A percentile compares a stretch with the other conserved stretches of the same genome.
Conservation (phyloP, 495 filamentous ascomycete species). For the Cryomyces minteri region DNA sequence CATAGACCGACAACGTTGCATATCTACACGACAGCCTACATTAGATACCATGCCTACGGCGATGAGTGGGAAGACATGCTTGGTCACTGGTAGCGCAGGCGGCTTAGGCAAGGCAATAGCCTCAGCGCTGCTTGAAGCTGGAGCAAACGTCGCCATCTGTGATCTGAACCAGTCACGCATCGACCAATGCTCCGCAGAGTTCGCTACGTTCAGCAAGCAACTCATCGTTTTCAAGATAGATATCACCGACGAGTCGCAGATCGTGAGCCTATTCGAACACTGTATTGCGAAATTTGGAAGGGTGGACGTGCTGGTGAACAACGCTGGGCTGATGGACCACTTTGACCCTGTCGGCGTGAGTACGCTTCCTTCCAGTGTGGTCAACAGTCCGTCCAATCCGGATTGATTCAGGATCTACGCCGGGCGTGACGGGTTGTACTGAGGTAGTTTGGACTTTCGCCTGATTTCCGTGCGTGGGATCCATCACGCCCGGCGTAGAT, state of each 20-base stretch:
- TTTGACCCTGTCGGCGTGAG: conserved; percentile 30
- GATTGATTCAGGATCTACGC: no score
- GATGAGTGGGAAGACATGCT: conserved; percentile 1
- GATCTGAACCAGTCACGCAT: conserved; percentile 10
- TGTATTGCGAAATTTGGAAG: not conserved
- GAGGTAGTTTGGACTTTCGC: no score
- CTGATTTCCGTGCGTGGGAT: no score
- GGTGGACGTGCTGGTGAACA: conserved; percentile 31
- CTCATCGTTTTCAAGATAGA: conserved; percentile 2
- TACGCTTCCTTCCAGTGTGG: conserved; percentile 17
- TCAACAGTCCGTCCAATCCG: no score
- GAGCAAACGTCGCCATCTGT: conserved; percentile 13
- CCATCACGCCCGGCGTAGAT: no score
- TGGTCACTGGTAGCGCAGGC: conserved; percentile 12
- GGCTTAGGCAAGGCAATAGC: conserved; percentile 14
- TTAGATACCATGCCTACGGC: no score
- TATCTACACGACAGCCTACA: no score
- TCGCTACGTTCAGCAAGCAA: conserved; percentile 3
- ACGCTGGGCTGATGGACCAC: conserved; percentile 31
- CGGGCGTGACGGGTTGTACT: no score
- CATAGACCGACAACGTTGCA: no score
- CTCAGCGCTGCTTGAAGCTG: conserved; percentile 5
- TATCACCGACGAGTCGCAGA: no score
- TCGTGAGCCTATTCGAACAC: no score
- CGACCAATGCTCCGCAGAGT: conserved; percentile 2